A percentile compares a stretch with the other conserved stretches of the same genome.
These are phyloP conservation scores for Rusavskia elegans DNA, from an alignment of 495 filamentous ascomycete genomes.

Conservation along the genomic window DNA sequence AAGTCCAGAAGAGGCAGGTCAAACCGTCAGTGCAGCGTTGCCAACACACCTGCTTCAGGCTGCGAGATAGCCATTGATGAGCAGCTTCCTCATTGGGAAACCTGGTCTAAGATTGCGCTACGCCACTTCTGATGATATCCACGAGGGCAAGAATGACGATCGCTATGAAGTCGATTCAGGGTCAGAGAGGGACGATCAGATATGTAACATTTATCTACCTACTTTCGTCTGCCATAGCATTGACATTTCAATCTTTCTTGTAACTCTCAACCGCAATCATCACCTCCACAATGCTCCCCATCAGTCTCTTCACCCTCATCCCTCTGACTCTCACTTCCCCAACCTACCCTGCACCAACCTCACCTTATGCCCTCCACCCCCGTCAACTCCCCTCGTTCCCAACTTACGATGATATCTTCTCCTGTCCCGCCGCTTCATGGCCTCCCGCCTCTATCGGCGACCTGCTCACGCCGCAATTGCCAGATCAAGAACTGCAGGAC, in stretches of 20 bases:
- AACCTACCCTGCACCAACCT: not conserved
- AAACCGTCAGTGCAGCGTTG: too few species aligned
- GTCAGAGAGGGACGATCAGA: too few species aligned
- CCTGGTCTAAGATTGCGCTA: too few species aligned
- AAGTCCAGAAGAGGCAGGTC: too few species aligned
- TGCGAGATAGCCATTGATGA: too few species aligned
- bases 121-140: too few species aligned
- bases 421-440: not conserved
- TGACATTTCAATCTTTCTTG: not conserved
- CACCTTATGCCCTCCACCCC: not conserved
- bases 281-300: not conserved
- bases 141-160: too few species aligned
- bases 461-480: slow-evolving; percentile 24
- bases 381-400: not conserved
- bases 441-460: not conserved
- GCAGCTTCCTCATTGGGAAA: too few species aligned
- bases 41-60: too few species aligned
- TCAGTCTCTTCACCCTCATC: not conserved
- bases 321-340: not conserved
- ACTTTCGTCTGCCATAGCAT: too few species aligned
- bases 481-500: slow-evolving; percentile 24
- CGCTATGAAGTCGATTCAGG: too few species aligned
- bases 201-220: too few species aligned
- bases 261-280: not conserved
- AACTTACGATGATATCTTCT: not conserved